Evolutionary conservation across 1,139 yeast species (phyloP), one percentile per base, ranked within the genome.

Genomic region (Arxiozyma slooffiae): DNA sequence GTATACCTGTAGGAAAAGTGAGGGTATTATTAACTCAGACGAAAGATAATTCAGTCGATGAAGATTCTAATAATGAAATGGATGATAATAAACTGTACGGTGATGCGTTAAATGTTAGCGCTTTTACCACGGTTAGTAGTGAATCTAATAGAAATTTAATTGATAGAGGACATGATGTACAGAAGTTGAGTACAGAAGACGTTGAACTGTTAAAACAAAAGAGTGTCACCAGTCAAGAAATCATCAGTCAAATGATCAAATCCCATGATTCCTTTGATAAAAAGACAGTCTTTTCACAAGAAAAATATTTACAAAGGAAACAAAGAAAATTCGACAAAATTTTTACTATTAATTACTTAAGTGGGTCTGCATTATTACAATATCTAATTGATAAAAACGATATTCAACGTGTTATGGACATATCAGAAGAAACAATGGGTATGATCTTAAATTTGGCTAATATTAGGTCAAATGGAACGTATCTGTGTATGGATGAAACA

Each of bases 221-320:
- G 37, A 82, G 84, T 1, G 79, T 77, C 8, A 75, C 83, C 26
- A 95, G 96, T n/a, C 85, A 84, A 60, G 81, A 80, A 49, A 83
- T 94, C 57, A 89, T 92, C 52, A 85, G 85, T 55, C 80, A 79
- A 60, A 85, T 92, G 69, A 81, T 88, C 57, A 82, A 82, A 52
- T 81, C 90, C 17, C 97, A 94, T 69, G 85, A 76, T 43, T 86
- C 88, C 14, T 92, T 92, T 64, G 89, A 86, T 59, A 84, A 87
- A 64, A 92, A 92, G 69, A 92, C 98, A 4, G 73, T 82, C 24
- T 88, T 78, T 62, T 87, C 97, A 4, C 96, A 92, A 66, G 96
- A 87, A 60, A 92, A 92, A 69, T 92, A 92, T 66, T 71, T 90
- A 59, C 84, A 85, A 60, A 79, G 98, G 60, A 92, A 92, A 69